Evolutionary conservation across 179 eudicot species (phyloP).

Genomic region (Nepenthes alata): DNA sequence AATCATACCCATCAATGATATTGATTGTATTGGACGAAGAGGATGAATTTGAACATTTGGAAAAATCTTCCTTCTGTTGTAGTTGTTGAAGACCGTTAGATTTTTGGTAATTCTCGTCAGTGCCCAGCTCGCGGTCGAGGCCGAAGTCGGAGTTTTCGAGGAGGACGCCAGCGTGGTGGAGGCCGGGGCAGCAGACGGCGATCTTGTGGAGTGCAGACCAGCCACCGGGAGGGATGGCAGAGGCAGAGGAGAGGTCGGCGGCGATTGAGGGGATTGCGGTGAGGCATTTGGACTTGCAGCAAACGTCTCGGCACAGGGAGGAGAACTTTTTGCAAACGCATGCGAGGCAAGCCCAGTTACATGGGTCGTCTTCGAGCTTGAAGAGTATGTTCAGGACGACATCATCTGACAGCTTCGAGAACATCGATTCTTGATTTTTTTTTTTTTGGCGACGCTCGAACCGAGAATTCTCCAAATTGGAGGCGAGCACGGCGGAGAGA

Average conservation of each 20-base stretch:
- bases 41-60: neutral
- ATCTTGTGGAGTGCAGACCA: constrained; percentile 65
- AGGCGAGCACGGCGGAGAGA: too few relatives aligned
- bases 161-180: constrained; percentile 66
- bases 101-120: constrained; percentile 21
- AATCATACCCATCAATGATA: neutral
- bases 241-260: constrained; percentile 30
- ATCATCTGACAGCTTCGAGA: constrained; percentile 60
- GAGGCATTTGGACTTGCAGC: constrained; percentile 45
- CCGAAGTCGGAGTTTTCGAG: constrained; percentile 83
- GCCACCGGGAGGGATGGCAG: constrained; percentile 12
- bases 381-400: constrained; percentile 48
- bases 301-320: constrained; percentile 28
- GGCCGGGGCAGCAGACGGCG: constrained; percentile 89
- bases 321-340: constrained; percentile 61
- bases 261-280: constrained; percentile 43
- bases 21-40: constrained; percentile 1
- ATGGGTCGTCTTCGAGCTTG: constrained; percentile 60
- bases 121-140: constrained; percentile 66
- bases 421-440: constrained; percentile 10
- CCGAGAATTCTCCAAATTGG: too few relatives aligned
- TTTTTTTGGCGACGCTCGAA: too few relatives aligned
- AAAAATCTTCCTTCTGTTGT: neutral
- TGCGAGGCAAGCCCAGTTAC: constrained; percentile 63
- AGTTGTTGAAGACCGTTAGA: neutral